Evolutionary conservation across 1,139 yeast genomes (phyloP).

Genomic region (Lodderomyces beijingensis): DNA sequence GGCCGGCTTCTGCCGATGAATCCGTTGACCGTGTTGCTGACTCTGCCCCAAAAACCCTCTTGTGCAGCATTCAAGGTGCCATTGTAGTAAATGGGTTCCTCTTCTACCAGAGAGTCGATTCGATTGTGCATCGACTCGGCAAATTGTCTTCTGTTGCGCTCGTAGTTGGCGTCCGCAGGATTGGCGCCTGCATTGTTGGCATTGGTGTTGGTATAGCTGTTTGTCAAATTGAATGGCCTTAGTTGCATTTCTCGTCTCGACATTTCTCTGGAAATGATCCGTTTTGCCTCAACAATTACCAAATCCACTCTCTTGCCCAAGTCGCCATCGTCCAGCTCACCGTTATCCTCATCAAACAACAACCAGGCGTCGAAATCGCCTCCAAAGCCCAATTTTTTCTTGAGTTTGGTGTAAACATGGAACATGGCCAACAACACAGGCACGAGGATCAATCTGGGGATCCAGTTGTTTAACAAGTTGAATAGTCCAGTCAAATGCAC

Average conservation of each 20-base stretch:
- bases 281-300: constrained; percentile 40
- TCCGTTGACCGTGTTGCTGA: constrained; percentile 22
- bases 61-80: constrained; percentile 7
- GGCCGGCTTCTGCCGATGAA: constrained; percentile 2
- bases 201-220: too few species aligned
- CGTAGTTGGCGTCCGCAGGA: constrained; percentile 32
- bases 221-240: constrained; percentile 27
- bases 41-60: constrained; percentile 17
- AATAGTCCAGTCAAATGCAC: constrained; percentile 75
- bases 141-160: constrained; percentile 26
- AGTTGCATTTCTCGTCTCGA: constrained; percentile 23
- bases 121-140: constrained; percentile 18
- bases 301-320: constrained; percentile 28
- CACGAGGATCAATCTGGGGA: constrained; percentile 67
- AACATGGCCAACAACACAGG: constrained; percentile 64
- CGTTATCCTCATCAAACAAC: constrained; percentile 38
- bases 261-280: constrained; percentile 36
- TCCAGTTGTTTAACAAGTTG: constrained; percentile 64
- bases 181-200: constrained; percentile 4
- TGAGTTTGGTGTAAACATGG: constrained; percentile 64
- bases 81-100: constrained; percentile 6
- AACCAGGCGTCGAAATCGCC: constrained; percentile 58
- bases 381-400: constrained; percentile 42
- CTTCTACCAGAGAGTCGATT: constrained; percentile 12
- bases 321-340: constrained; percentile 10